Evolutionary conservation across 257 asterid species (phyloP).

Genomic region (Ajuga chamaepitys): DNA sequence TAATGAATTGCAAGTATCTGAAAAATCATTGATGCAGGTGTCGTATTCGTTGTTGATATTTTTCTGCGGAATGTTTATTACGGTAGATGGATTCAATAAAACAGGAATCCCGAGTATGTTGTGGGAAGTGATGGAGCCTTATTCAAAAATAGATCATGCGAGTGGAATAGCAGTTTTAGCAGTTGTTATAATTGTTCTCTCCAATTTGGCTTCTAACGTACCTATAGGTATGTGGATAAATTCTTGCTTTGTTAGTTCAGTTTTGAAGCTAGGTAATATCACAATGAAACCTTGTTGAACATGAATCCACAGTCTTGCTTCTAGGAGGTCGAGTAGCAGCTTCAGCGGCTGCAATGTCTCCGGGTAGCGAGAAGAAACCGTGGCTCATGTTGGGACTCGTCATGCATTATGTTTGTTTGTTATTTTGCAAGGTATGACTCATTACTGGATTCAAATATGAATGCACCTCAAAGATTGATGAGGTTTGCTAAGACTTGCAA

Average conservation of each 20-base stretch:
- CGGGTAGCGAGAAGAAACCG: constrained; percentile 71
- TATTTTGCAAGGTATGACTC: constrained; percentile 31
- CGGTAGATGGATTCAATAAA: constrained; percentile 72
- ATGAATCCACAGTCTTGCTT: constrained; percentile 42
- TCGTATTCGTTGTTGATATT: constrained; percentile 88
- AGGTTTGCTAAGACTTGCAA: constrained; percentile 49
- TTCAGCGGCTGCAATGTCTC: constrained; percentile 64
- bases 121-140: constrained; percentile 88
- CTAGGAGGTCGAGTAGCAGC: constrained; percentile 78
- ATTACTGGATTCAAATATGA: constrained; percentile 30
- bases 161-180: constrained; percentile 71
- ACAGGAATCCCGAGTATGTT: constrained; percentile 82
- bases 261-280: not conserved
- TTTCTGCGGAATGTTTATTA: constrained; percentile 93
- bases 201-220: constrained; percentile 88
- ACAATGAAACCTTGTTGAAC: too few species aligned
- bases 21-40: constrained; percentile 74
- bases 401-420: not conserved
- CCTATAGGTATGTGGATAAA: constrained; percentile 61
- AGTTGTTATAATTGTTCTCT: constrained; percentile 60
- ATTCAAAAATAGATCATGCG: constrained; percentile 49
- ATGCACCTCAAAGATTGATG: constrained; percentile 38
- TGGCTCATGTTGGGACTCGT: constrained; percentile 45
- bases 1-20: too few species aligned
- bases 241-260: not conserved